These are phyloP conservation scores for Prunella vulgaris DNA, from an alignment of 257 asterid species.

Conservation along the genomic window DNA sequence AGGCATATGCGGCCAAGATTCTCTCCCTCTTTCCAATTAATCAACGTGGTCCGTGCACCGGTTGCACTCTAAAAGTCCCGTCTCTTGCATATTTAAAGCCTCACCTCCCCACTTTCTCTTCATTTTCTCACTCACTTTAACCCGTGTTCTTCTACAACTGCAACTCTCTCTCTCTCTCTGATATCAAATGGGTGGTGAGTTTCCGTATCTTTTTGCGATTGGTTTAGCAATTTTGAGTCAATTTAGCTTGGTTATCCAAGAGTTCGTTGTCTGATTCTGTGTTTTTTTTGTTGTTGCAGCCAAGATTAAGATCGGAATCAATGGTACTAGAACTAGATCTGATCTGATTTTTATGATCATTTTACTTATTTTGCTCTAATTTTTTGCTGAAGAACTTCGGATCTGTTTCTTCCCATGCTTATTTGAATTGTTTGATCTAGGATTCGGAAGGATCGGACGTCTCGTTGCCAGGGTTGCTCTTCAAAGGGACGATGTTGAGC, in stretches of 20 bases:
- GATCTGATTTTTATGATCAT: background rate
- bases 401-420: background rate
- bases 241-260: background rate
- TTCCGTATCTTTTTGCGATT: background rate
- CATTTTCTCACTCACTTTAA: slow-evolving; percentile 3
- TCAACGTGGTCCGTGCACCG: slow-evolving; percentile 12
- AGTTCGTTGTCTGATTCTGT: slow-evolving; percentile 10
- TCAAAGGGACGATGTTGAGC: slow-evolving; percentile 58
- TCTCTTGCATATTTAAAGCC: background rate
- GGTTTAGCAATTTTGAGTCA: background rate
- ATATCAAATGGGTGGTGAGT: slow-evolving; percentile 16
- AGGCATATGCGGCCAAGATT: background rate
- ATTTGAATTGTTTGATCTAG: slow-evolving; percentile 20
- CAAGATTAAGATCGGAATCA: slow-evolving; percentile 72
- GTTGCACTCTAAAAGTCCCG: background rate
- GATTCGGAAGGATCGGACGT: slow-evolving; percentile 67
- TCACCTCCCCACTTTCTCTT: background rate
- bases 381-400: background rate
- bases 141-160: background rate
- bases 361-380: background rate
- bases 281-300: slow-evolving; percentile 21
- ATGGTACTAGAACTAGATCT: slow-evolving; percentile 40
- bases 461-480: slow-evolving; percentile 62
- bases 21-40: background rate
- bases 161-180: background rate